Base-by-base conservation (phyloP, 371 early-diverging fungal species). In the Mortierella sp. region DNA sequence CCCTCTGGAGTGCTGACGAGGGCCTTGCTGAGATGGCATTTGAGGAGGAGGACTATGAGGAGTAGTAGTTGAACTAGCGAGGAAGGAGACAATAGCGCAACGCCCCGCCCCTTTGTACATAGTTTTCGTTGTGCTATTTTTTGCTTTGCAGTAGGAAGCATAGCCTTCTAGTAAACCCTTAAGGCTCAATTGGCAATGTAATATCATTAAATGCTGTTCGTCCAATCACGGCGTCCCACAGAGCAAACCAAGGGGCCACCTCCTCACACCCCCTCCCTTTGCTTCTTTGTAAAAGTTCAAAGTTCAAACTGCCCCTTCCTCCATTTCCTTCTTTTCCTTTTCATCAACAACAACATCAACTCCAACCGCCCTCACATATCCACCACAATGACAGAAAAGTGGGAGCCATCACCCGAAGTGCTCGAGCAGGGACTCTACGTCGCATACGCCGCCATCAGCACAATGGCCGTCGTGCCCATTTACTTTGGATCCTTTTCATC, bases 381-480 rank as follows among this genome's bases (percentile, higher is more conserved):
- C 21, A 21, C 1, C 49, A 49, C 32, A 63, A 81, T 79, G 82
- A 82, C 84, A 32, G 80, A 76, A 58, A 82, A 80, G 75, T 82
- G 74, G 75, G 80, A 76, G 71, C 88, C 88, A 16, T 76, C 80
- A 75, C 85, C 83, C 68, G 83, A 80, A 75, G 81, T 51, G 51
- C 75, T 77, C 73, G 83, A 87, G 71, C 72, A 82, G 41, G 92
- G 92, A 41, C 87, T 95, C 24, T 92, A 94, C 35, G 79, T 94
- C 51, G 98, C 98, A 70, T 99, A 99, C 88, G 92, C 92, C 46
- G 98, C 97, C n/a, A 90, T 99, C 49, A 91, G 95, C 75, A 88
- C 95, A 5, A 96, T 98, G 96, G 99, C 99, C 6, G 90, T 96
- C 5, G 80, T 92, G 68, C 97, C 98, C 65, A 97, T 99, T 87